These are phyloP conservation scores for Phytophthora tubulina DNA, from an alignment of 352 stramenopile genomes.

Conservation along the genomic window DNA sequence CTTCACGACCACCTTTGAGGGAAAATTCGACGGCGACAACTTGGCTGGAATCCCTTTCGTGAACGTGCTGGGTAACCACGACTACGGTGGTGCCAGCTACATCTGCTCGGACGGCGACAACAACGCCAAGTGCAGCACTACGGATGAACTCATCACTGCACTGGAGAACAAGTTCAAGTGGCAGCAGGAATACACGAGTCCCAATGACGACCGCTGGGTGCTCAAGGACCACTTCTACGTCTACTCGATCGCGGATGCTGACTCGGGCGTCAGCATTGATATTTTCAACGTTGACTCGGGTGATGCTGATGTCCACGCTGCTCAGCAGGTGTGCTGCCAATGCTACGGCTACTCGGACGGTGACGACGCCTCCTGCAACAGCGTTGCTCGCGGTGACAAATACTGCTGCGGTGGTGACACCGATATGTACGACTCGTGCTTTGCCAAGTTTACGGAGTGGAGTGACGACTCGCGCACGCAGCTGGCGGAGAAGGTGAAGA, in stretches of 20 bases:
- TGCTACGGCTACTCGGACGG: constrained; percentile 68
- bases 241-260: constrained; percentile 49
- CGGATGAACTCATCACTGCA: constrained; percentile 41
- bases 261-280: constrained; percentile 62
- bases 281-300: constrained; percentile 78
- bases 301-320: constrained; percentile 62
- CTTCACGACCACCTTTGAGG: constrained; percentile 70
- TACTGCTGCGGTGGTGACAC: constrained; percentile 67
- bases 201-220: constrained; percentile 67
- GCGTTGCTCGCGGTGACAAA: constrained; percentile 54
- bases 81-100: constrained; percentile 72
- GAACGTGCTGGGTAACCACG: constrained; percentile 77
- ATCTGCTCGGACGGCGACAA: constrained; percentile 54
- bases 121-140: constrained; percentile 40
- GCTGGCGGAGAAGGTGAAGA: constrained; percentile 48
- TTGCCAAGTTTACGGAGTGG: constrained; percentile 67
- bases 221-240: constrained; percentile 73
- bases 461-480: constrained; percentile 67
- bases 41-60: constrained; percentile 64
- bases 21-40: constrained; percentile 59
- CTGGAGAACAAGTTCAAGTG: constrained; percentile 63
- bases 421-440: constrained; percentile 65
- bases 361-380: constrained; percentile 54
- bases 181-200: constrained; percentile 62
- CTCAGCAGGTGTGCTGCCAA: constrained; percentile 67